Base-by-base conservation (phyloP, 2,329 filamentous ascomycete genomes). In the Hortaea werneckii region DNA sequence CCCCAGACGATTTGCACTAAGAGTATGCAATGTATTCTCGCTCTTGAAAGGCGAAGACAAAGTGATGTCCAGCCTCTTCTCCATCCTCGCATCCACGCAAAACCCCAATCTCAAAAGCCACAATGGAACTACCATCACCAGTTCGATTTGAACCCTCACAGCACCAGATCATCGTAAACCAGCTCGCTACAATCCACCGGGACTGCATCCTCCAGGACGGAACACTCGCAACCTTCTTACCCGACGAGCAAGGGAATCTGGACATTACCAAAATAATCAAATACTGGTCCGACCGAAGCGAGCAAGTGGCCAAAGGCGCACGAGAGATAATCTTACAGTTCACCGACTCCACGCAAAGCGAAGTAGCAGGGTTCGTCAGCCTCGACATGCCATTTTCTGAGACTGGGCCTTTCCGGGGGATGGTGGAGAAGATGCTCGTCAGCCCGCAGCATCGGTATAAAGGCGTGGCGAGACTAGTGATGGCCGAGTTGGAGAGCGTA, bases 381-480 rank as follows among this genome's bases (percentile, higher is more conserved):
- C 65, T 83, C 3, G 58, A 54, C 40, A 69, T 74, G 60, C 73
- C 76, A 5, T 60, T 63, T n/a, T 68, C 67, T 4, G 75, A 83
- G 59, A 82, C 79, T 4, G 76, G 72, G 0, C 68, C 71, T 0
- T 78, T 78, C 51, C 67, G 78, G 29, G 77, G 67, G 2, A 54
- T 62, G 7, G 73, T 83, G 1, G 73, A 82, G 61, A 77, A 78
- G 58, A 65, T 83, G 32, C 65, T 83, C 35, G 68, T 82, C 7
- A 72, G 70, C 49, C 74, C 73, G 9, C 65, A 64, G 40, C 73
- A 71, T 54, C 67, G 79, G 6, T 58, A 68, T 1, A 66, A 65
- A 40, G 78, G 79, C 4, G 71, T 75, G 40, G 77, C 76, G 2
- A 71, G 64, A 50, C 59, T 61, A 12, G 56, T 83, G 53, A 72